Percentiles rank a stretch among this genome's conserved stretches.
phyloP scores from a whole-genome alignment of 208 protist genomes.

The Acanthamoeba healyi region DNA sequence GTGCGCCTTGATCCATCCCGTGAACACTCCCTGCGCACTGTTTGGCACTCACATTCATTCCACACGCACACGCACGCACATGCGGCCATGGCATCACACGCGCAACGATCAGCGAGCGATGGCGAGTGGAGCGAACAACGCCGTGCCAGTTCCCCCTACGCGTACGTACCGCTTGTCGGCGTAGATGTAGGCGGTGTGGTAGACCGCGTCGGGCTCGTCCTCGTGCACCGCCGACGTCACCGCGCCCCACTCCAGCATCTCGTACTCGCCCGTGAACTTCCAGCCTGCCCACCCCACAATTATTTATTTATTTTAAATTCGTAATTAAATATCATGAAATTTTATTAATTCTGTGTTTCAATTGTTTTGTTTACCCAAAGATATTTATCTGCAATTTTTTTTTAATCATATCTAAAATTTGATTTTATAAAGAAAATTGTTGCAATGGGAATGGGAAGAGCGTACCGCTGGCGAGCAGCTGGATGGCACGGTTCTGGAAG shows the following conservation, averaged over 20 bases:
- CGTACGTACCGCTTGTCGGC: not conserved
- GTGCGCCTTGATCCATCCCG: not conserved
- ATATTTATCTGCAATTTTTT: too few relatives aligned
- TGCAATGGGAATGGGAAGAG: not conserved
- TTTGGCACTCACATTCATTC: not conserved
- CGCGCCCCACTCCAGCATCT: not conserved
- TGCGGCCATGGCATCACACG: too few relatives aligned
- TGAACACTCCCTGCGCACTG: not conserved
- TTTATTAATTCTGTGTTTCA: too few relatives aligned
- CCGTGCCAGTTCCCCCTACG: too few relatives aligned
- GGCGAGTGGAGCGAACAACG: too few relatives aligned
- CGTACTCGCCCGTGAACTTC: not conserved
- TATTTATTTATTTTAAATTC: not conserved
- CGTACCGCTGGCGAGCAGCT: not conserved
- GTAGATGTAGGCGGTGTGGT: not conserved
- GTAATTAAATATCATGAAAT: too few relatives aligned
- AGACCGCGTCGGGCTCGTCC: not conserved
- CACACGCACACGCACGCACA: not conserved
- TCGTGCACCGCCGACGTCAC: not conserved
- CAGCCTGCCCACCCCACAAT: not conserved
- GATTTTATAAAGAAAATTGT: too few relatives aligned
- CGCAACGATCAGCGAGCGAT: too few relatives aligned
- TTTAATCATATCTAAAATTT: too few relatives aligned
- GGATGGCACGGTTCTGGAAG: not conserved
- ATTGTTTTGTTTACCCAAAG: too few relatives aligned